Conservation (phyloP, 2,329 filamentous ascomycete genomes). For the Graphiopsis chlorocephala region DNA sequence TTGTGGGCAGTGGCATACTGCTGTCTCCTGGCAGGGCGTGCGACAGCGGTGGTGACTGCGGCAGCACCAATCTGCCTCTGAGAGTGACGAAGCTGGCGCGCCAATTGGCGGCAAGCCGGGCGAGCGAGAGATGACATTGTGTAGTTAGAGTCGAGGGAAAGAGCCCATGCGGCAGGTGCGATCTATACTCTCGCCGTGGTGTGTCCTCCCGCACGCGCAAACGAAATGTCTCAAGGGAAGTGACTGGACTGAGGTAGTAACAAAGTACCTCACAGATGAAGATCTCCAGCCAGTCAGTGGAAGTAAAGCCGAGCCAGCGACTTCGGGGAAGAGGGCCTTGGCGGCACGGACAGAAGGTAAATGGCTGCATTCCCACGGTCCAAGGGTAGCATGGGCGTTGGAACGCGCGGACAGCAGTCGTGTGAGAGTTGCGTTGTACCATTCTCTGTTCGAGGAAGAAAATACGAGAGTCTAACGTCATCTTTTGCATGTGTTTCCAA, state of each 20-base stretch:
- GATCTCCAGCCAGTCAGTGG: conserved; percentile 1
- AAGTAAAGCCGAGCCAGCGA: conserved; percentile 6
- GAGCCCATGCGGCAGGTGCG: conserved; percentile 17
- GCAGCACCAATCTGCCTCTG: conserved; percentile 8
- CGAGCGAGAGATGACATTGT: conserved; percentile 18
- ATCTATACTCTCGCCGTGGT: neutral
- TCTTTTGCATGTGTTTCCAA: neutral
- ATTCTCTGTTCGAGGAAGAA: neutral
- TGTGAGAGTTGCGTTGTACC: neutral
- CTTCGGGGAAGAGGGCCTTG: neutral
- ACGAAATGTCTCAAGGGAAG: neutral
- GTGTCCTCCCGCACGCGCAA: neutral
- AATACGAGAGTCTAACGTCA: neutral
- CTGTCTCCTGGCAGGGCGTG: conserved; percentile 10
- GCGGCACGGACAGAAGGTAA: neutral
- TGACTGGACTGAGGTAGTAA: neutral
- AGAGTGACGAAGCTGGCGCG: conserved; percentile 16
- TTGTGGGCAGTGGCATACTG: conserved; percentile 28
- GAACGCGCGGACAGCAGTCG: neutral
- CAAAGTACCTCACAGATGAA: neutral
- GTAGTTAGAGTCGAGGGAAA: conserved; percentile 4
- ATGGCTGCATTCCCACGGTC: neutral
- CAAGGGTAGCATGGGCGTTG: neutral
- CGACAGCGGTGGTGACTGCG: conserved; percentile 9
- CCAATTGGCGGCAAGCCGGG: conserved; percentile 17